Conservation (phyloP, 1,139 yeast genomes). For the Entelexis sorbosivorans region DNA sequence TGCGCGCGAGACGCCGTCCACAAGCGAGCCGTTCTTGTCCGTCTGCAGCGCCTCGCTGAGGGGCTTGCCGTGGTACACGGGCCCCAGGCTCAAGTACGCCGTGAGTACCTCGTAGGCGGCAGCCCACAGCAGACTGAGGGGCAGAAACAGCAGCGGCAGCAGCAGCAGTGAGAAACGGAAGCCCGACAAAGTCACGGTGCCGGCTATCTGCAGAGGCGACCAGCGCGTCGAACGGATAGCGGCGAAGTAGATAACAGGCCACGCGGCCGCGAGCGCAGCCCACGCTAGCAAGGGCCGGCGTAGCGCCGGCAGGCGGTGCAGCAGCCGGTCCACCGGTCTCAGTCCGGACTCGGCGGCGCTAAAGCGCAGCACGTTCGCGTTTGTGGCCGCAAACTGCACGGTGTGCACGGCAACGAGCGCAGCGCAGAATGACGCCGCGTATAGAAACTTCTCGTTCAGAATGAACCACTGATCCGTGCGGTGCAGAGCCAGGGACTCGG, state of each 20-base stretch:
- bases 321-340: constrained; percentile 4
- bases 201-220: constrained; percentile 32
- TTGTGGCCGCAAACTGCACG: background rate
- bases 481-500: constrained; percentile 16
- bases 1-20: constrained; percentile 55
- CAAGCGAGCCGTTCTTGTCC: constrained; percentile 62
- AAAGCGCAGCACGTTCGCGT: constrained; percentile 4
- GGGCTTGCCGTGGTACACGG: constrained; percentile 62
- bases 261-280: constrained; percentile 26
- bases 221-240: constrained; percentile 35
- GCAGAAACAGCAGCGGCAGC: constrained; percentile 30
- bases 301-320: background rate
- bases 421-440: background rate
- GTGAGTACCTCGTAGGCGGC: constrained; percentile 50
- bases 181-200: constrained; percentile 33
- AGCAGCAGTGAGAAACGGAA: constrained; percentile 33
- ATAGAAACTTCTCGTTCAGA: constrained; percentile 13
- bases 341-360: constrained; percentile 8
- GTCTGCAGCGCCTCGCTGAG: constrained; percentile 36
- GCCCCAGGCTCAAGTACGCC: constrained; percentile 73
- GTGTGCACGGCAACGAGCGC: background rate
- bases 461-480: constrained; percentile 10
- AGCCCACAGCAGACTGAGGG: constrained; percentile 47
- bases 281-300: background rate
- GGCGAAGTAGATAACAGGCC: constrained; percentile 42